Evolutionary conservation across 257 asterid genomes (phyloP), one percentile per base, ranked within the genome.

Genomic region (Nicotiana benthamiana): DNA sequence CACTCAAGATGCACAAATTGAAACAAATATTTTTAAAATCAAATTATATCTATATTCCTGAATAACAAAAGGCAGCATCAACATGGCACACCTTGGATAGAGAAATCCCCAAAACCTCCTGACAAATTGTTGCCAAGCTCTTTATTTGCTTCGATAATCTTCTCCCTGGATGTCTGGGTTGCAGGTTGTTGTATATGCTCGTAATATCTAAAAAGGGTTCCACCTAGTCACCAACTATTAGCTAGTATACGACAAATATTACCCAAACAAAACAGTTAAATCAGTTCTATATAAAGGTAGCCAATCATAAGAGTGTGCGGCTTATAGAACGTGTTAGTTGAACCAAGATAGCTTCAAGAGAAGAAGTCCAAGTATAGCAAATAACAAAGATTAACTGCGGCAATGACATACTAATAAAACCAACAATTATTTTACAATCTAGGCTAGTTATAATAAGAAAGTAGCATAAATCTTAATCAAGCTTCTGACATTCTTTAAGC

Each of bases 101-200:
- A 1, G 87, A 82, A 75, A 95, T 88, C 36, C 94, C 99, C 80
- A 96, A 79, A 81, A 96, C 88, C 85, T 96, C 97, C 76, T 87
- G 85, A 86, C 97, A 94, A 48, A 94, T 87, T 28, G 94, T 84
- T 17, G 97, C 98, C 90, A 95, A 89, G 84, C 99, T 90, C 90
- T 91, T 92, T 67, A 77, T 86, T 81, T 95, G 95, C 83, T 91
- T 95, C 0, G 93, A 81, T 78, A 75, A 28, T 86, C 86, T 90
- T 79, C 89, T 86, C 76, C 91, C 94, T 1, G 57, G 64, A 82
- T 87, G 90, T 75, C 88, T 92, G 81, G 88, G 90, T 82, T 85
- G 94, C 36, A 94, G 89, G 86, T 83, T 80, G 86, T 83, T 87
- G 90, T 91, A 91, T 80, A 92, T 83, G 75, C 88, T 90, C 74